phyloP scores from a whole-genome alignment of 2,329 filamentous ascomycete genomes.

The Parascedosporium putredinis region DNA sequence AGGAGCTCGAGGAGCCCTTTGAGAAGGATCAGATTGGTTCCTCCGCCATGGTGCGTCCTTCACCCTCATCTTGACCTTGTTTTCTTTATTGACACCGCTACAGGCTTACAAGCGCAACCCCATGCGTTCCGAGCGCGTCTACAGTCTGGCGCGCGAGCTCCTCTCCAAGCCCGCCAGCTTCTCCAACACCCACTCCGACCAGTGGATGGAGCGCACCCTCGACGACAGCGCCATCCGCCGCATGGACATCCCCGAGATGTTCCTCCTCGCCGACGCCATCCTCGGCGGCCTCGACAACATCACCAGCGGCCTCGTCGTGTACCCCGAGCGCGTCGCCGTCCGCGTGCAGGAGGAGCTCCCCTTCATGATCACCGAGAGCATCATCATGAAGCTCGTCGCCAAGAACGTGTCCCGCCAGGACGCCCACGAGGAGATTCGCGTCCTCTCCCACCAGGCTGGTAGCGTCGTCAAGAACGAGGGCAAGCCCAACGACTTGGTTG shows the following conservation, averaged over 20 bases:
- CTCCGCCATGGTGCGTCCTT: constrained; percentile 34
- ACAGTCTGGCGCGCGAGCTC: constrained; percentile 34
- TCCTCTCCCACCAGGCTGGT: constrained; percentile 67
- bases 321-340: constrained; percentile 59
- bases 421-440: constrained; percentile 77
- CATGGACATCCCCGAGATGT: constrained; percentile 55
- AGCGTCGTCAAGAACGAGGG: constrained; percentile 41
- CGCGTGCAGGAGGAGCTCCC: constrained; percentile 68
- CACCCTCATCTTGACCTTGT: constrained; percentile 28
- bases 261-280: constrained; percentile 59
- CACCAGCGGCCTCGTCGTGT: constrained; percentile 61
- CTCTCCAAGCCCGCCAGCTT: constrained; percentile 26
- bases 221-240: constrained; percentile 65
- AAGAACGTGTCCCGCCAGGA: constrained; percentile 66
- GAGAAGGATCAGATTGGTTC: constrained; percentile 69
- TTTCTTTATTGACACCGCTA: constrained; percentile 16
- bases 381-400: constrained; percentile 69
- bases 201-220: constrained; percentile 53
- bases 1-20: constrained; percentile 80
- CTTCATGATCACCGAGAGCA: constrained; percentile 63
- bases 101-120: constrained; percentile 33
- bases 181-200: constrained; percentile 20
- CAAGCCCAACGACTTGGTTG: constrained; percentile 69
- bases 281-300: constrained; percentile 63
- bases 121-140: constrained; percentile 39